Conservation (phyloP, 2,329 filamentous ascomycete genomes). For the Acarospora socialis region DNA sequence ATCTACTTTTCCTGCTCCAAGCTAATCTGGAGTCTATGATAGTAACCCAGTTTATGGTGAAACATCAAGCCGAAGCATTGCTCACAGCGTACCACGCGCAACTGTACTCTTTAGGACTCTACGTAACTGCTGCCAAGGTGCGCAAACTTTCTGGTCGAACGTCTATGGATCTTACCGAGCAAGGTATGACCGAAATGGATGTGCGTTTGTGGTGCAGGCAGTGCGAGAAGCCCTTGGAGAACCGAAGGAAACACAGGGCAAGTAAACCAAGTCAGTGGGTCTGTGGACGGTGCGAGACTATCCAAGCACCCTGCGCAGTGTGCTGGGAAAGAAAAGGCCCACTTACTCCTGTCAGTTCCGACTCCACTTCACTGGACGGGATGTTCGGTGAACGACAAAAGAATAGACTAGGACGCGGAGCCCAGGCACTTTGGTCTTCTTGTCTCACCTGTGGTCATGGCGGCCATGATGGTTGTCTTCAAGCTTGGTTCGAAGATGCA, state of each 20-base stretch:
- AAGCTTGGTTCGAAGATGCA: slow-evolving; percentile 38
- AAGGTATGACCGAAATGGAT: slow-evolving; percentile 37
- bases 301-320: slow-evolving; percentile 2
- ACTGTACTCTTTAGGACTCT: slow-evolving; percentile 26
- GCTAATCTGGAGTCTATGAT: slow-evolving; percentile 18
- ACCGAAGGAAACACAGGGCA: neutral
- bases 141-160: slow-evolving; percentile 42
- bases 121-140: slow-evolving; percentile 35
- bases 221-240: slow-evolving; percentile 18
- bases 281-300: neutral
- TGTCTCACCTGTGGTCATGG: slow-evolving; percentile 49
- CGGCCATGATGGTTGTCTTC: slow-evolving; percentile 43
- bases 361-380: slow-evolving; percentile 16
- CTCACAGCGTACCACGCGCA: slow-evolving; percentile 44
- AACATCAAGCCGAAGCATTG: slow-evolving; percentile 39
- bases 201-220: slow-evolving; percentile 34
- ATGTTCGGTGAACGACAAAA: slow-evolving; percentile 15
- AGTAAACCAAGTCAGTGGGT: neutral
- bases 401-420: slow-evolving; percentile 18
- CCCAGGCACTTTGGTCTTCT: slow-evolving; percentile 36
- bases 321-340: neutral
- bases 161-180: slow-evolving; percentile 42
- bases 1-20: slow-evolving; percentile 31
- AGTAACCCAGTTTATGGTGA: slow-evolving; percentile 18
- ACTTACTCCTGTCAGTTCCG: slow-evolving; percentile 21